A percentile compares a stretch with the other conserved stretches of the same genome.
Evolutionary conservation across 192 early-diverging fungal species (phyloP).

Genomic region (Chytriomyces sp.): DNA sequence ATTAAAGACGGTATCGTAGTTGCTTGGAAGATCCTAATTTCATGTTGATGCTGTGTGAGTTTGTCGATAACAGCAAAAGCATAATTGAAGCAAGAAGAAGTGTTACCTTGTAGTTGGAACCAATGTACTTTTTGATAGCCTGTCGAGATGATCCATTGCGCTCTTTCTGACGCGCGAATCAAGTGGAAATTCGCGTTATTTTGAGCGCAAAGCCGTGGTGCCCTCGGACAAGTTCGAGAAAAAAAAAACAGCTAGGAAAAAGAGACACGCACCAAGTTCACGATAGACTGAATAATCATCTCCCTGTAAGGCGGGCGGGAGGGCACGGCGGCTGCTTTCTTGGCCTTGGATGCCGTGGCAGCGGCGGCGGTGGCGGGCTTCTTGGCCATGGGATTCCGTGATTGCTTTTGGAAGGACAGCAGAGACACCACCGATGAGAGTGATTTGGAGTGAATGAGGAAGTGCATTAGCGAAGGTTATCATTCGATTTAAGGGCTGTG

Average conservation of each 20-base stretch:
- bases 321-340: slow-evolving; percentile 15
- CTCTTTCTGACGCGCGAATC: slow-evolving; percentile 15
- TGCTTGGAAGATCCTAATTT: slow-evolving; percentile 45
- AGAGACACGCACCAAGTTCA: slow-evolving; percentile 36
- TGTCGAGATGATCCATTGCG: slow-evolving; percentile 71
- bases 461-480: too few relatives aligned
- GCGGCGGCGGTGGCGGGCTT: neutral
- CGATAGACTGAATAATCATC: slow-evolving; percentile 46
- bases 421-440: too few relatives aligned
- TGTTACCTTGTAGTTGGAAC: slow-evolving; percentile 71
- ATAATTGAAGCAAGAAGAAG: slow-evolving; percentile 13
- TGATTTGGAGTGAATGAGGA: too few relatives aligned
- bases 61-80: slow-evolving; percentile 3
- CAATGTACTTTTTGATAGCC: slow-evolving; percentile 81
- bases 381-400: slow-evolving; percentile 1
- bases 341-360: slow-evolving; percentile 20
- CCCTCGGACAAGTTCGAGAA: neutral
- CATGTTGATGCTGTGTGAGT: neutral
- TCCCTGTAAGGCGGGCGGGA: slow-evolving; percentile 47
- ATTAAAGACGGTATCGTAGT: slow-evolving; percentile 64
- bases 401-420: neutral
- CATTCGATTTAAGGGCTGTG: too few relatives aligned
- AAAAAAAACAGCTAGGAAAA: neutral
- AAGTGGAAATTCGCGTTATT: neutral
- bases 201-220: neutral